These are phyloP conservation scores for Cladophialophora bantiana DNA, from an alignment of 2,329 filamentous ascomycete species.

Conservation along the genomic window DNA sequence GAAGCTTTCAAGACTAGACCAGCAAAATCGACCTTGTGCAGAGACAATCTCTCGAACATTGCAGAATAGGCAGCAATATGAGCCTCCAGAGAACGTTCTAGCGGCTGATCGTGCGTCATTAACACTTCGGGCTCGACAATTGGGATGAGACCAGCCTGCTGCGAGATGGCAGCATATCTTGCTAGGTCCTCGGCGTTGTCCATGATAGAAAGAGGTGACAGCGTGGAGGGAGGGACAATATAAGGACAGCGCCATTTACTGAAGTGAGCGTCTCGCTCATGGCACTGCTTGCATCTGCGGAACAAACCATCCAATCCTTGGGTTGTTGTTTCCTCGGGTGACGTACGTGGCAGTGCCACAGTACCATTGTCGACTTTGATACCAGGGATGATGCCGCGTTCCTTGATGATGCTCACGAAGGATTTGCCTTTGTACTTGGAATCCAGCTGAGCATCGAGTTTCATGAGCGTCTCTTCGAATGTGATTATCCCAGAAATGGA, in stretches of 20 bases:
- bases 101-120: background rate
- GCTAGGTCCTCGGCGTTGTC: background rate
- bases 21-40: background rate
- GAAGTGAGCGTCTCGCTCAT: background rate
- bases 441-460: background rate
- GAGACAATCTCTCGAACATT: background rate
- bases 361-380: background rate
- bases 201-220: background rate
- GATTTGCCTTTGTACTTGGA: slow-evolving; percentile 2
- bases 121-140: background rate
- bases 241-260: slow-evolving; percentile 4
- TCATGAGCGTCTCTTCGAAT: background rate
- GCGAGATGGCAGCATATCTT: slow-evolving; percentile 1
- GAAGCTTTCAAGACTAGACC: slow-evolving; percentile 2
- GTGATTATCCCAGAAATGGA: slow-evolving; percentile 2
- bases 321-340: slow-evolving; percentile 1
- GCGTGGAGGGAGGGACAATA: background rate
- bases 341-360: background rate
- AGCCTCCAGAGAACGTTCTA: background rate
- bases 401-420: background rate
- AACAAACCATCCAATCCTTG: background rate
- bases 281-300: background rate
- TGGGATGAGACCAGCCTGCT: background rate
- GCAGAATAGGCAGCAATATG: background rate
- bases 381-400: background rate